phyloP scores from a whole-genome alignment of 495 filamentous ascomycete species.

The Jackrogersella multiformis region DNA sequence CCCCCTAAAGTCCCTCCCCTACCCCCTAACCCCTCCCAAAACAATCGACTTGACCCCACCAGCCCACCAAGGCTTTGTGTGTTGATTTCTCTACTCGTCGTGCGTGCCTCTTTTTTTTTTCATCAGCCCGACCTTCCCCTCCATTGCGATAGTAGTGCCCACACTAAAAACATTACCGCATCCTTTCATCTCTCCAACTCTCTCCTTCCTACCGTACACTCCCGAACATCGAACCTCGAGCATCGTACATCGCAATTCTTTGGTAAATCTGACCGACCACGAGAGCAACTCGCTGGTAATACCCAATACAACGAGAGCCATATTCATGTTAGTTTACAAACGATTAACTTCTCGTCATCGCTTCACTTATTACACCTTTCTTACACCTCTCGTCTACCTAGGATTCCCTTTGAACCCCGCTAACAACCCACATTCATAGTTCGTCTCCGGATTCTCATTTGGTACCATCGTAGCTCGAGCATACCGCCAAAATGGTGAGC shows the following conservation, averaged over 20 bases:
- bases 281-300: conserved; percentile 20
- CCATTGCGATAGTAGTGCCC: conserved; percentile 49
- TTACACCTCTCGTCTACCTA: conserved; percentile 11
- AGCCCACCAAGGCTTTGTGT: conserved; percentile 42
- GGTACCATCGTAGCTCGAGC: conserved; percentile 39
- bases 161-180: conserved; percentile 47
- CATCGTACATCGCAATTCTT: conserved; percentile 23
- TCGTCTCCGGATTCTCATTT: conserved; percentile 39
- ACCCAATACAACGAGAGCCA: no score
- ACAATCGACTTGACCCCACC: conserved; percentile 34
- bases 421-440: conserved; percentile 42
- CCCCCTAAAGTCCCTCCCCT: neutral
- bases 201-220: conserved; percentile 27
- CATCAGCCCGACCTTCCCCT: conserved; percentile 47
- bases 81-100: conserved; percentile 35
- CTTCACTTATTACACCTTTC: no score
- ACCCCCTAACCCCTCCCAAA: conserved; percentile 19
- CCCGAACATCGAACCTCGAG: conserved; percentile 31
- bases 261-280: conserved; percentile 3
- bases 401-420: conserved; percentile 32
- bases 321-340: conserved; percentile 40
- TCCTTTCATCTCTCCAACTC: conserved; percentile 36
- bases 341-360: no score
- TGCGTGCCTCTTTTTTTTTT: conserved; percentile 39
- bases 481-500: conserved; percentile 41